Base-by-base conservation (phyloP, 2,329 filamentous ascomycete species). In the Xylaria arbuscula region DNA sequence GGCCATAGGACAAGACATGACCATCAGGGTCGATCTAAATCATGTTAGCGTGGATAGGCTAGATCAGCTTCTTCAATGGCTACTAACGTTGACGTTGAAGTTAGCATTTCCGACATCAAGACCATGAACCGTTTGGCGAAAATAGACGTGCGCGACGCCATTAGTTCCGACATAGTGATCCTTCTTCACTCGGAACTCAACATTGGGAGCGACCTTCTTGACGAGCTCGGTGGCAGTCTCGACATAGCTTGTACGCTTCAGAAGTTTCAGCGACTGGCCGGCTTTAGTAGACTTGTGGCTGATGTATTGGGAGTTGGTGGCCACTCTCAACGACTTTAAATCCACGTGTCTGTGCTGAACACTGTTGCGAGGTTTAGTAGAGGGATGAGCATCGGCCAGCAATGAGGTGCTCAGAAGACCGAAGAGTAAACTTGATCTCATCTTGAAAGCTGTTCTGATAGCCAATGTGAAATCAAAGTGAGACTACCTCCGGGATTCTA, bases 21-120 rank as follows among this genome's bases (percentile, higher is more conserved):
- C 87, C 87, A 66, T 89, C 83, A 15, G 79, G 76, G 32, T 78
- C 85, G 70, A 88, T 79, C 85, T 86, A 42, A 45, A 22, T 17
- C 17, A 7, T 38, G 2, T 60, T 45, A 73, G 57, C 70, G 59
- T 38, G 40, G 38, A 67, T 62, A 42, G 1, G 10, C 8, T 28
- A 10, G 36, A 40, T 40, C 17, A 40, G 17, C 19, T 9, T 34
- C 54, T 54, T 36, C 28, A 40, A 32, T 11, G 1, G 8, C 8
- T 19, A 81, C 85, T 79, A 69, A 88, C 85, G 72, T 89, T 89
- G 40, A 89, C 85, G 56, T 88, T 88, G 72, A 88, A 87, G 73
- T 88, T 85, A 2, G 84, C 86, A 71, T 89, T 89, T 72, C 88
- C 87, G 66, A 89, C 83, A 69, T 89, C 87, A 28, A 89, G 76